A percentile compares a stretch with the other conserved stretches of the same genome.
phyloP scores from a whole-genome alignment of 1,139 yeast genomes.

The Blastobotrys persicus region DNA sequence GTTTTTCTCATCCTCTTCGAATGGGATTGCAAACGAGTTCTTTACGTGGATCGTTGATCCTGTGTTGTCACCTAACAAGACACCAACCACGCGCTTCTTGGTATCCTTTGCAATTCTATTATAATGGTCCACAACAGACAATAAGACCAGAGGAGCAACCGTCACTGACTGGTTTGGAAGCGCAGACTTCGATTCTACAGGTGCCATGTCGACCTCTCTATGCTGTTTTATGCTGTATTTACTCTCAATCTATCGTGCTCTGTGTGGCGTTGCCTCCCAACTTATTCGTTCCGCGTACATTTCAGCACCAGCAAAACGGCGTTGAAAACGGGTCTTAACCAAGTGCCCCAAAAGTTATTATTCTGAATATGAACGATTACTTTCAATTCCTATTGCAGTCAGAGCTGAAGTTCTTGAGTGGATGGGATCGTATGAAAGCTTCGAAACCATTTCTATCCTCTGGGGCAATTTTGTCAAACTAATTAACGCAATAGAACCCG shows the following conservation, averaged over 20 bases:
- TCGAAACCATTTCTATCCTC: too few species aligned
- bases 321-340: too few species aligned
- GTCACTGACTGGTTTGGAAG: conserved; percentile 59
- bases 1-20: conserved; percentile 93
- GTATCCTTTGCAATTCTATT: conserved; percentile 72
- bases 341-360: too few species aligned
- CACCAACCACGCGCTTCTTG: conserved; percentile 89
- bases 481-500: too few species aligned
- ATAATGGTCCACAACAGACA: conserved; percentile 94
- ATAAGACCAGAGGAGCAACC: conserved; percentile 91
- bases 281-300: neutral
- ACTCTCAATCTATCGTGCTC: neutral
- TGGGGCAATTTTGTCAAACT: too few species aligned
- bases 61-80: conserved; percentile 74
- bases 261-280: neutral
- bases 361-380: too few species aligned
- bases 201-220: neutral
- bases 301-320: neutral
- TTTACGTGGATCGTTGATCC: conserved; percentile 46
- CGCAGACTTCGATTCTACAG: conserved; percentile 2
- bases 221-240: neutral
- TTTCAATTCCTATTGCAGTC: too few species aligned
- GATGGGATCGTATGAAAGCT: too few species aligned
- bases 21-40: conserved; percentile 66
- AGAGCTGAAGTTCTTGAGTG: too few species aligned